These are phyloP conservation scores for Primulina huaijiensis DNA, from an alignment of 257 asterid species.

Conservation along the genomic window DNA sequence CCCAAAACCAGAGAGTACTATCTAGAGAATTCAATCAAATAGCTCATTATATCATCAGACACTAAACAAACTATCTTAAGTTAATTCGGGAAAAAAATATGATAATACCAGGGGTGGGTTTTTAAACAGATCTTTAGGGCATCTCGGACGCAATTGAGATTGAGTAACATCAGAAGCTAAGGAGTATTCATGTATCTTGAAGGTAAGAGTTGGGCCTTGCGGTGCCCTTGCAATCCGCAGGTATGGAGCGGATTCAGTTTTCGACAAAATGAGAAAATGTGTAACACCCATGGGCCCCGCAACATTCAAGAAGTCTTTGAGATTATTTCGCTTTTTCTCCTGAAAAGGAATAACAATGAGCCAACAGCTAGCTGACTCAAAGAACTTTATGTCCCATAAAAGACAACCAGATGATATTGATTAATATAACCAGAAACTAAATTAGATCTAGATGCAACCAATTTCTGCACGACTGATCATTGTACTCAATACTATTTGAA, in stretches of 20 bases:
- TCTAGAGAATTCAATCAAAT: constrained; percentile 41
- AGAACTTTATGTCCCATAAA: background rate
- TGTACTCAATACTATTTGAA: background rate
- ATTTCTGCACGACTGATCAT: background rate
- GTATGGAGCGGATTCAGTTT: constrained; percentile 70
- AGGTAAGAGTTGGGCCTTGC: constrained; percentile 92
- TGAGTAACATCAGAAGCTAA: constrained; percentile 73
- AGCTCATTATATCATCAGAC: constrained; percentile 19
- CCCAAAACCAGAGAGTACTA: constrained; percentile 95
- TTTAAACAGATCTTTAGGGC: constrained; percentile 72
- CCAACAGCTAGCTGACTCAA: constrained; percentile 13
- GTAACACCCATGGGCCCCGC: constrained; percentile 93
- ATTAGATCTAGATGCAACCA: background rate
- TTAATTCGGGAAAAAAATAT: background rate
- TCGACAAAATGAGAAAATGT: constrained; percentile 81
- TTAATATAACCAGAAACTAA: background rate
- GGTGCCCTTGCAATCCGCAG: constrained; percentile 82
- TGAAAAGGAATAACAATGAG: constrained; percentile 23
- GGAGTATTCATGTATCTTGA: constrained; percentile 74
- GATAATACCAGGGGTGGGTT: constrained; percentile 77
- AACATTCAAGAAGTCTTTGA: constrained; percentile 77
- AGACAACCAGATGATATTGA: background rate
- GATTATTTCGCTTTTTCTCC: constrained; percentile 84
- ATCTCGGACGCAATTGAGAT: constrained; percentile 79
- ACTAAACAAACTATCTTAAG: background rate